Percentiles rank a stretch among this genome's conserved stretches.
Evolutionary conservation across 352 stramenopile genomes (phyloP).

Genomic region (Pythium phragmiticola): DNA sequence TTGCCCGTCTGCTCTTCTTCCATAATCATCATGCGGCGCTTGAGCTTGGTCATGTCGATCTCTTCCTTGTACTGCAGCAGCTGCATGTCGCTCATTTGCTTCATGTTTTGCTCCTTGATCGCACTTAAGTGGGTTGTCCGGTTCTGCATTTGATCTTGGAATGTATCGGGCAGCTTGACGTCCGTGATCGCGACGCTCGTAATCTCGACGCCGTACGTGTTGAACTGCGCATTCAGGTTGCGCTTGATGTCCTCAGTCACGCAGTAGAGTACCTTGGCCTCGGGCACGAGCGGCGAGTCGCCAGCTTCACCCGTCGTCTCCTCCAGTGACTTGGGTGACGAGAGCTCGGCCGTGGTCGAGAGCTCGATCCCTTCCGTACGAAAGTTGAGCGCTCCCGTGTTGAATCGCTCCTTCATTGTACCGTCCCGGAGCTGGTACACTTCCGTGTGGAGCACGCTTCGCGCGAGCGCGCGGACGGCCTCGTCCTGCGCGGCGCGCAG

Average conservation of each 20-base stretch:
- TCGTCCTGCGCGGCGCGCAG: constrained; percentile 81
- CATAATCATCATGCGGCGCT: constrained; percentile 47
- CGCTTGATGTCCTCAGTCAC: constrained; percentile 67
- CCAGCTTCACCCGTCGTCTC: too few species aligned
- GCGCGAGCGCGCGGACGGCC: constrained; percentile 72
- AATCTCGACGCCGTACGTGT: constrained; percentile 73
- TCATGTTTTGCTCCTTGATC: constrained; percentile 78
- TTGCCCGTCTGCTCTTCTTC: constrained; percentile 66
- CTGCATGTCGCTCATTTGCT: constrained; percentile 79
- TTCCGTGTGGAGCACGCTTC: constrained; percentile 86
- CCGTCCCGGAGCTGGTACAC: constrained; percentile 85
- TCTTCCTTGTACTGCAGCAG: constrained; percentile 59
- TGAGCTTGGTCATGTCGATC: constrained; percentile 53
- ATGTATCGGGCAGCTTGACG: constrained; percentile 53
- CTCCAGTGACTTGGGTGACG: constrained; percentile 26
- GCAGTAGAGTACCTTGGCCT: constrained; percentile 37
- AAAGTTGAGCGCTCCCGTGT: constrained; percentile 44
- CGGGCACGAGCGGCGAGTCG: constrained; percentile 11
- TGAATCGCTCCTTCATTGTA: constrained; percentile 64
- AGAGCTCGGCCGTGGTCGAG: constrained; percentile 23
- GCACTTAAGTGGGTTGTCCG: constrained; percentile 64
- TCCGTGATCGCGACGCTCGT: constrained; percentile 66
- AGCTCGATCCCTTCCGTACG: constrained; percentile 19
- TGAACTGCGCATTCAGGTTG: constrained; percentile 70
- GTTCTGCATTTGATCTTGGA: constrained; percentile 67